Evolutionary conservation across 331 rosid genomes (phyloP).

Genomic region (Acacia pycnantha): DNA sequence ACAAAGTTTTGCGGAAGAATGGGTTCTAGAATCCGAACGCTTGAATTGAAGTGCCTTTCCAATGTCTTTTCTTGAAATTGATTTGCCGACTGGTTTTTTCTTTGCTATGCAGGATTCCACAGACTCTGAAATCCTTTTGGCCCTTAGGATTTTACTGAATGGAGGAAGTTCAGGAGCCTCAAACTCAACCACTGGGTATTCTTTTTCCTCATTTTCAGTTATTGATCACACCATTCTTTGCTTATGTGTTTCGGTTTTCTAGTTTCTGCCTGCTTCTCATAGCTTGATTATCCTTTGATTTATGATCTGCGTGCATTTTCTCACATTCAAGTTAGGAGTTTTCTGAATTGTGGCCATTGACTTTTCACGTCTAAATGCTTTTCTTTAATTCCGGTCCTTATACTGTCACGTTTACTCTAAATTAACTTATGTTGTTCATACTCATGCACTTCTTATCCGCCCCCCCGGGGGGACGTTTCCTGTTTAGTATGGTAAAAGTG

Average conservation of each 20-base stretch:
- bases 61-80: neutral
- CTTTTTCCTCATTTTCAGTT: neutral
- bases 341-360: neutral
- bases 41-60: neutral
- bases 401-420: neutral
- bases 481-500: neutral
- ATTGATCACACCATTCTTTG: neutral
- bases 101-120: neutral
- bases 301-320: neutral
- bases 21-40: neutral
- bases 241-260: neutral
- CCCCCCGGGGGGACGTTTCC: neutral
- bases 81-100: neutral
- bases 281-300: neutral
- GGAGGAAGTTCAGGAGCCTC: slow-evolving; percentile 61
- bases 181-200: slow-evolving; percentile 51
- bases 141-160: slow-evolving; percentile 27
- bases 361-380: neutral
- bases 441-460: neutral
- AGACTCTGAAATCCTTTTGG: neutral
- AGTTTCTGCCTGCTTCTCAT: neutral
- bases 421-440: no score
- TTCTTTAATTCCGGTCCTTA: neutral
- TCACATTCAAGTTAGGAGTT: neutral
- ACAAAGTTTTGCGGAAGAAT: neutral